A percentile compares a stretch with the other conserved stretches of the same genome.
Conservation (phyloP, 129 eudicot genomes). For the Escallonia herrerae region DNA sequence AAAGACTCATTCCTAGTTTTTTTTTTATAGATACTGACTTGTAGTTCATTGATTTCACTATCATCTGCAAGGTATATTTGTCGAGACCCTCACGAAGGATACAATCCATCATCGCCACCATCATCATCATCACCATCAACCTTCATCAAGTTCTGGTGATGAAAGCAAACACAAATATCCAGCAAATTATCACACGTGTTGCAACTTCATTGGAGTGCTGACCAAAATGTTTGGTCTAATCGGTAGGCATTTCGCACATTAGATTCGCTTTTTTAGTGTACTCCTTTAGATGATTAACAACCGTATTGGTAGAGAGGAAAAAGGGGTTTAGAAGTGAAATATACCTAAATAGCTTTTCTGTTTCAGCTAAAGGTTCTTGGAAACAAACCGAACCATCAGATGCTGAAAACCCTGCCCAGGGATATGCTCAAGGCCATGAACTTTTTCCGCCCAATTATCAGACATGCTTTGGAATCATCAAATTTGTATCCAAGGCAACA, state of each 20-base stretch:
- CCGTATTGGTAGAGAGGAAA: neutral
- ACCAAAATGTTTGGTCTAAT: neutral
- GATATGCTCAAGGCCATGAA: neutral
- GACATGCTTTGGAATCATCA: slow-evolving; percentile 3
- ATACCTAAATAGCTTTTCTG: too few relatives aligned
- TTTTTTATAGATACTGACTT: too few relatives aligned
- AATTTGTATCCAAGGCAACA: slow-evolving; percentile 3
- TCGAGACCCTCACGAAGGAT: neutral
- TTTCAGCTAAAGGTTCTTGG: too few relatives aligned
- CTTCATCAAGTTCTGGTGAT: neutral
- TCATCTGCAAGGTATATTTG: slow-evolving; percentile 1
- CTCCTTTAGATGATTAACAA: neutral
- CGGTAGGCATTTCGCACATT: neutral
- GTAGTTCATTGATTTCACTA: too few relatives aligned
- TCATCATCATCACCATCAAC: neutral
- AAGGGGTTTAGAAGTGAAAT: too few relatives aligned
- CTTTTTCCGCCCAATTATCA: neutral
- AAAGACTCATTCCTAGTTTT: too few relatives aligned
- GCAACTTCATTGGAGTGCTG: neutral
- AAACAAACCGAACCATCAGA: too few relatives aligned
- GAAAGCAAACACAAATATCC: neutral
- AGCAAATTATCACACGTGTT: slow-evolving; percentile 2
- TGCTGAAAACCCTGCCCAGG: neutral
- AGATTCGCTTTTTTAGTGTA: too few relatives aligned
- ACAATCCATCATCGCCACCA: neutral